Base-by-base conservation (phyloP, 2,329 filamentous ascomycete genomes). In the Fonsecaea nubica region DNA sequence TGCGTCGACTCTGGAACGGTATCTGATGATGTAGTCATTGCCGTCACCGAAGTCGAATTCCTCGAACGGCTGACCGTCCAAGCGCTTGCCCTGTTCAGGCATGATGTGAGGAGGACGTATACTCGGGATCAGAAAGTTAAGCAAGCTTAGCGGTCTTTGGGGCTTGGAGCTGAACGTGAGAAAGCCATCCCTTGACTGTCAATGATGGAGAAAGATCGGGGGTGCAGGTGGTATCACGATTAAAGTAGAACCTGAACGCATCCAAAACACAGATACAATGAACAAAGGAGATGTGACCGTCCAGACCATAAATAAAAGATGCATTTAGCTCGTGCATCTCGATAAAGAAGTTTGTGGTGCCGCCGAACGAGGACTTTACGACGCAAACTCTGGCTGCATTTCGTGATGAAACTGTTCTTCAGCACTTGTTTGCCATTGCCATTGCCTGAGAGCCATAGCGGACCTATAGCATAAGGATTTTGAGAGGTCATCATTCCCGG, bases 51-150 rank as follows among this genome's bases (percentile, higher is more conserved):
- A 42, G 36, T 58, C 52, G 6, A 54, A 58, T 6, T 6, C 35
- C 10, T 68, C 62, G 35, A 53, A 52, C 3, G 58, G 45, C 9
- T 18, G 18, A 30, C 45, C 58, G 32, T 61, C 45, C 45, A 61
- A 53, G 33, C 45, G 45, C 12, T 35, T 50, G 30, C 57, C 57
- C 12, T 61, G 32, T 13, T 38, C 42, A 36, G 45, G 45, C 38
- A 59, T 45, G 45, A 21, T 62, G 21, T 62, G 48, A 62, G 33
- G 33, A 54, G 30, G 6, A 18, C 8, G 35, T 48, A 12, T 1
- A 18, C 42, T 21, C 6, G 7, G 6, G 7, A 18, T n/a, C 18
- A 50, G 45, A 50, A 10, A 7, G 7, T 3, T 25, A 8, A 50
- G 21, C 45, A 50, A 25, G 45, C 4, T 8, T 25, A 10, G 45